Percentiles rank a stretch among this genome's conserved stretches.
Evolutionary conservation across 164 flowering plant species (phyloP).

Genomic region (Vitis labrusca): DNA sequence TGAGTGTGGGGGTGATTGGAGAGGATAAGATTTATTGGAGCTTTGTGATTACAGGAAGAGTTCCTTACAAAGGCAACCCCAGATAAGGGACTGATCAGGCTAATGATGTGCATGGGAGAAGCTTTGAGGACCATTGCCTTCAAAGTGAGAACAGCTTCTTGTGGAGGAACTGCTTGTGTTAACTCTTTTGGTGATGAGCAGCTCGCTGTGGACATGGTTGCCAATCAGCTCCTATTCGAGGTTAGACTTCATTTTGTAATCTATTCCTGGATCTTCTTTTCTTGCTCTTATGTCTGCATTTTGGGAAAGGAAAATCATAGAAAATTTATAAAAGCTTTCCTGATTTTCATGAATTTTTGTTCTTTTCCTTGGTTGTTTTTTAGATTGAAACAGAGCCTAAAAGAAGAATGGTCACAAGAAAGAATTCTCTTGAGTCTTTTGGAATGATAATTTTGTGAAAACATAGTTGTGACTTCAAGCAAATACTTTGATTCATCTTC

Average conservation of each 20-base stretch:
- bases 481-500: too few relatives aligned
- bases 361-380: too few relatives aligned
- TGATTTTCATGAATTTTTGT: too few relatives aligned
- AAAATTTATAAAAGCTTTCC: too few relatives aligned
- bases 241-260: slow-evolving; percentile 23
- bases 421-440: too few relatives aligned
- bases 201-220: slow-evolving; percentile 96
- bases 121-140: slow-evolving; percentile 91
- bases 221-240: slow-evolving; percentile 89
- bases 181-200: slow-evolving; percentile 98
- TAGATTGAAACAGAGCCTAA: too few relatives aligned
- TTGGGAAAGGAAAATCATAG: too few relatives aligned
- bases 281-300: too few relatives aligned
- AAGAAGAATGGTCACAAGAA: too few relatives aligned
- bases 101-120: slow-evolving; percentile 93
- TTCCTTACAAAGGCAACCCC: slow-evolving; percentile 81
- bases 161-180: slow-evolving; percentile 95
- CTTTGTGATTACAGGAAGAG: slow-evolving; percentile 60
- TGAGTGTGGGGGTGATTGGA: too few relatives aligned
- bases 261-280: background rate
- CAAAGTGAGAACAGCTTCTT: slow-evolving; percentile 96
- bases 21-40: background rate
- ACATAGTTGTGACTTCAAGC: too few relatives aligned
- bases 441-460: too few relatives aligned
- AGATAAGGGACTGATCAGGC: slow-evolving; percentile 84